Base-by-base conservation (phyloP, 2,329 filamentous ascomycete genomes). In the Helicocarpus griseus region DNA sequence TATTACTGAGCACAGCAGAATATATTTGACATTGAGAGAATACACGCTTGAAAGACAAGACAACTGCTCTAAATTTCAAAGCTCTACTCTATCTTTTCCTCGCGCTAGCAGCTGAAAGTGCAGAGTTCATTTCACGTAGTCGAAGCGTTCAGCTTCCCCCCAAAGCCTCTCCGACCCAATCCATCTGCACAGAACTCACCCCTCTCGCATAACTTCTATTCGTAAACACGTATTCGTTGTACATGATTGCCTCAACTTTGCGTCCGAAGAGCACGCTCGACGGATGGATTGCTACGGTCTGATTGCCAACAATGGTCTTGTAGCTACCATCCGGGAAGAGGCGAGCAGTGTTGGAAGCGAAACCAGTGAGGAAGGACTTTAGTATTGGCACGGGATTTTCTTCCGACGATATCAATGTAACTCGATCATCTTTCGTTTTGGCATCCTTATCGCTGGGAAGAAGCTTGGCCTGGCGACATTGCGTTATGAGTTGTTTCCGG, bases 171-270 rank as follows among this genome's bases (percentile, higher is more conserved):
- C 73, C 76, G 22, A 84, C 70, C 81, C 81, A 84, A 55, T 77
- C 73, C 70, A 82, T 69, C 67, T 82, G 77, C 49, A 84, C 77
- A 0, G 77, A 78, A 64, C 79, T 82, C 6, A 83, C 81, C 3
- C 78, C 76, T 46, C 79, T 71, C 13, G 79, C 81, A 68, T 82
- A 85, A 50, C 78, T 78, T 57, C 78, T 78, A 40, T 77, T 82
- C 19, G 81, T 85, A 60, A 80, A 85, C 2, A 84, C 79, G 63
- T 81, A 83, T 63, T 84, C 81, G 53, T 78, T 81, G 59, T 82
- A 85, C 63, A 84, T 71, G 49, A 85, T 80, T 2, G 78, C 81
- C 64, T 82, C 80, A 5, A 80, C 71, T 56, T 78, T 79, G 60
- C 76, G 76, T 19, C 79, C 78, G 59, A 79, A 81, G 5, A 83